Evolutionary conservation across 2,329 filamentous ascomycete species (phyloP), one percentile per base, ranked within the genome.

Genomic region (Emmonsia crescens): DNA sequence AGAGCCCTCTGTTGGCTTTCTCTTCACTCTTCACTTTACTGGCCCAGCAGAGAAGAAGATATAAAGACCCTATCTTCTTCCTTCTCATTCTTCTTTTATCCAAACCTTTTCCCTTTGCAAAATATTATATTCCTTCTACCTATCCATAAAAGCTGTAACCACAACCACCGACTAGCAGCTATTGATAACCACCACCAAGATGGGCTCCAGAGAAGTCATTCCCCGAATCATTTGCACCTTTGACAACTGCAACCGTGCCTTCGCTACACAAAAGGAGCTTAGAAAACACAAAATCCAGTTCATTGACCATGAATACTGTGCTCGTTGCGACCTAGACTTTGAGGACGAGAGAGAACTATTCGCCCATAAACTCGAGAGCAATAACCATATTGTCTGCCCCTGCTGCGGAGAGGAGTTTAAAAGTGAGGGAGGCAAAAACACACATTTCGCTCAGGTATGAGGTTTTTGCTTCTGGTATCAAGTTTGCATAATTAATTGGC

Each of bases 341-440:
- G 68, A 73, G 1, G 72, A 75, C 12, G 78, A 77, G 52, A 76
- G 78, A 40, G 71, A 73, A 2, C 69, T 79, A 2, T 72, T 79
- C 8, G 68, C 75, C n/a, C 82, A 84, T 70, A 82, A 82, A 66
- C 71, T 79, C 49, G 68, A 70, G 56, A 78, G 73, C 59, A 68
- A 73, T 2, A 76, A 74, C 36, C 79, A 83, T 64, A 79, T 82
- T 54, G 78, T 77, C 58, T 86, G 84, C 68, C 79, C 81, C 14
- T 74, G 83, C 49, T 86, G 84, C 60, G 81, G 79, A 14, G 69
- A 77, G 9, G 82, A 85, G 49, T 85, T 84, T 71, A 78, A 79
- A 63, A 82, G 77, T 33, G 73, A 77, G 2, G 76, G 75, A 27
- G 83, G 82, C 1, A 74, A 81, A 12, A 77, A 80, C 60, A 67